These are phyloP conservation scores for Ceratocystis colombiana DNA, from an alignment of 2,329 filamentous ascomycete species.

Conservation along the genomic window DNA sequence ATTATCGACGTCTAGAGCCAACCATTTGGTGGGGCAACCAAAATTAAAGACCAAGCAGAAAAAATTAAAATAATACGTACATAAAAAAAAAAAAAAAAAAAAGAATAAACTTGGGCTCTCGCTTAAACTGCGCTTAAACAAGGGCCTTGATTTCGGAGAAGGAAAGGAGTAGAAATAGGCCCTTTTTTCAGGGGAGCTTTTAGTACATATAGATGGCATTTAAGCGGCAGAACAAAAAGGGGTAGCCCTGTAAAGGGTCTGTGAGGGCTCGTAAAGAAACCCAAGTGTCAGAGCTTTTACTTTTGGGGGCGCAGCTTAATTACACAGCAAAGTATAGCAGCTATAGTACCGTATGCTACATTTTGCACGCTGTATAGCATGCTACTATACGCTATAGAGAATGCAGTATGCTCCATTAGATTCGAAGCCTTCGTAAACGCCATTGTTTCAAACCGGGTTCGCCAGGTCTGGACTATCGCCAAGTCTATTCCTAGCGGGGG, in stretches of 20 bases:
- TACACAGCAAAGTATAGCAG: neutral
- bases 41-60: neutral
- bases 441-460: constrained; percentile 14
- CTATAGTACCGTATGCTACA: neutral
- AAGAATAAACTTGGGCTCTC: neutral
- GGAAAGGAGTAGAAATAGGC: neutral
- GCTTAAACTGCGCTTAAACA: constrained; percentile 12
- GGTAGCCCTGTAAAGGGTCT: neutral
- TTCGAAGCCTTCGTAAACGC: constrained; percentile 12
- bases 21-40: constrained; percentile 22
- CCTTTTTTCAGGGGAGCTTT: neutral
- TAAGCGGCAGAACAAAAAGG: neutral
- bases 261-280: neutral
- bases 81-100: neutral
- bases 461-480: constrained; percentile 8
- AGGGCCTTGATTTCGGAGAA: neutral
- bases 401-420: no score
- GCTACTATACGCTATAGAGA: no score
- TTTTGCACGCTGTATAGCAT: no score
- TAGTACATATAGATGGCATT: neutral
- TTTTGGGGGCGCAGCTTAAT: constrained; percentile 1
- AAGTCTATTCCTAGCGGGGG: neutral
- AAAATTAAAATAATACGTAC: no score
- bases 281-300: constrained; percentile 4
- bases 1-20: constrained; percentile 9